These are phyloP conservation scores for Melastoma malabathricum DNA, from an alignment of 345 rosid genomes.

Conservation along the genomic window DNA sequence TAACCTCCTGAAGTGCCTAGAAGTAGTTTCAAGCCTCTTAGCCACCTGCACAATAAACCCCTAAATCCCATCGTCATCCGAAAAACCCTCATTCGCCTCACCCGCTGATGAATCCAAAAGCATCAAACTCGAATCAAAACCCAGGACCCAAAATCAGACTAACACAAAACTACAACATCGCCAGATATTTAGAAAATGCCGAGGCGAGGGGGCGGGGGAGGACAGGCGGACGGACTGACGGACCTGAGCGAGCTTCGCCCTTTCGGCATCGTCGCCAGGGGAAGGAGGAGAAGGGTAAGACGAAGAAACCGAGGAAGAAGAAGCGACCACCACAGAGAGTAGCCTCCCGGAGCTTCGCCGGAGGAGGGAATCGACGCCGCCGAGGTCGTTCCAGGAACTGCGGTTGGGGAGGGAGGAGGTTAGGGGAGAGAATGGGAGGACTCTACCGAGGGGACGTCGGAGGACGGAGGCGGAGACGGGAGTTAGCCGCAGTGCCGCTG, in stretches of 20 bases:
- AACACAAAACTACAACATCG: not conserved
- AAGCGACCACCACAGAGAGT: constrained; percentile 4
- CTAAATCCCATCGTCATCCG: not conserved
- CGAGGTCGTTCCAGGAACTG: not conserved
- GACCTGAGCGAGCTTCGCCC: constrained; percentile 39
- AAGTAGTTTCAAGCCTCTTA: constrained; percentile 84
- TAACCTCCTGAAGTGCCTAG: constrained; percentile 77
- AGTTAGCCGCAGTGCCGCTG: constrained; percentile 18
- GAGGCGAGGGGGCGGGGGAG: no score
- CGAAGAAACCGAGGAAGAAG: constrained; percentile 18
- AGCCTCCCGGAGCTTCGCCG: not conserved
- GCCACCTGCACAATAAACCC: constrained; percentile 47
- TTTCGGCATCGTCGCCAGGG: constrained; percentile 20
- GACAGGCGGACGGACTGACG: not conserved
- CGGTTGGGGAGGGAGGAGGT: constrained; percentile 3
- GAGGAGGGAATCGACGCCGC: no score
- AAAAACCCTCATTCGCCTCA: no score
- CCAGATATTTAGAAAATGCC: not conserved
- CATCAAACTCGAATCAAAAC: not conserved
- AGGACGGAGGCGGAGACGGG: constrained; percentile 8
- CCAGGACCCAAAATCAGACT: not conserved
- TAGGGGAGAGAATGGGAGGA: constrained; percentile 4
- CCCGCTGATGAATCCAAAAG: no score
- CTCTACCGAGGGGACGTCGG: not conserved
- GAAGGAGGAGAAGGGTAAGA: constrained; percentile 8